These are phyloP conservation scores for Coprinopsis sp. DNA, from an alignment of 768 basidiomycete genomes.

Conservation along the genomic window DNA sequence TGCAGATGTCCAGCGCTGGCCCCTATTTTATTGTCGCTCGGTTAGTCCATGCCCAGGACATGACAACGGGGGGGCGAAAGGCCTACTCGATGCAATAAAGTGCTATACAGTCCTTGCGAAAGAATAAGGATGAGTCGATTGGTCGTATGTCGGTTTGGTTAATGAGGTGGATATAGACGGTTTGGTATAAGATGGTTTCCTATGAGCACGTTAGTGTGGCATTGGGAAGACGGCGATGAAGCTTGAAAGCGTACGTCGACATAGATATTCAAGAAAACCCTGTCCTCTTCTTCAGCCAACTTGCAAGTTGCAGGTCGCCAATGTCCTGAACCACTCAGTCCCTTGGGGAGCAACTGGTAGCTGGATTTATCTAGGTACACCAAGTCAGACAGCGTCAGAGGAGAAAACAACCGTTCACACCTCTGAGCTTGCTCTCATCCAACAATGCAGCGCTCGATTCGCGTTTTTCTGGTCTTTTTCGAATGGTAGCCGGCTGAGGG, in stretches of 20 bases:
- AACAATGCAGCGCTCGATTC: conserved; percentile 27
- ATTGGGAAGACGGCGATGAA: conserved; percentile 2
- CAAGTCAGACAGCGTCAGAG: background rate
- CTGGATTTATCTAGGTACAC: conserved; percentile 58
- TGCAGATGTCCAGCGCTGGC: conserved; percentile 54
- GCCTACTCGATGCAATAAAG: conserved; percentile 61
- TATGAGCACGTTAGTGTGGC: conserved; percentile 28
- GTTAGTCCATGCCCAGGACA: background rate
- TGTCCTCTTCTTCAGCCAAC: conserved; percentile 60
- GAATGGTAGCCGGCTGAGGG: conserved; percentile 37
- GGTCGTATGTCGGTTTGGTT: conserved; percentile 79
- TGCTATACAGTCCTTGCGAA: conserved; percentile 68
- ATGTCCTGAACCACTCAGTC: conserved; percentile 46
- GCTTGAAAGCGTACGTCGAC: conserved; percentile 51
- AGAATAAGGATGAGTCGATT: conserved; percentile 72
- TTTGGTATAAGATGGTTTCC: conserved; percentile 72
- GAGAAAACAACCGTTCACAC: conserved; percentile 25
- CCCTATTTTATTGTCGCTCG: conserved; percentile 29
- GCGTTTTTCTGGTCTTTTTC: conserved; percentile 56
- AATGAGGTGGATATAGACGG: conserved; percentile 66
- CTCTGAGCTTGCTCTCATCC: conserved; percentile 59
- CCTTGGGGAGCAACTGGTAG: conserved; percentile 60
- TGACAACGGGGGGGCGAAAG: background rate
- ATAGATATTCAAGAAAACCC: conserved; percentile 68
- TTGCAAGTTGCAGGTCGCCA: conserved; percentile 75